These are phyloP conservation scores for Protomyces inundatus DNA, from an alignment of 1,139 yeast genomes.

Conservation along the genomic window DNA sequence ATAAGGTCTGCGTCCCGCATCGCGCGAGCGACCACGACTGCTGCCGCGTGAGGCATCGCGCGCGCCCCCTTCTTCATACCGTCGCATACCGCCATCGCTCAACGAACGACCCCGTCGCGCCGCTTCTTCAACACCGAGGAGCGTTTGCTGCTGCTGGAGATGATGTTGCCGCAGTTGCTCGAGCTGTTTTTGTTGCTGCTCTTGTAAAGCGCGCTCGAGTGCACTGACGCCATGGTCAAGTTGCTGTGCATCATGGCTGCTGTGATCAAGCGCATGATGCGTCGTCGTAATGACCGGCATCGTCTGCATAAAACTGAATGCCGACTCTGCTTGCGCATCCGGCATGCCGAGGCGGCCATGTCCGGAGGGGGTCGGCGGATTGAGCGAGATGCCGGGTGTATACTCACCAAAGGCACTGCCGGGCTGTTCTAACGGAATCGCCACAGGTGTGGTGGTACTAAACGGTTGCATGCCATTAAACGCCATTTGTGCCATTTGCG, in stretches of 20 bases:
- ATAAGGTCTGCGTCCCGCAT: background rate
- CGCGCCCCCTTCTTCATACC: background rate
- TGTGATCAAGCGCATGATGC: background rate
- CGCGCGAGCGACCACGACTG: background rate
- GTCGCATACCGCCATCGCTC: background rate
- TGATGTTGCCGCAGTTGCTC: background rate
- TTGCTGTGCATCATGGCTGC: background rate
- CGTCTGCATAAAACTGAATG: constrained; percentile 1
- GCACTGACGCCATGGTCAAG: background rate
- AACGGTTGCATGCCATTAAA: background rate
- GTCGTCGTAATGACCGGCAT: constrained; percentile 21
- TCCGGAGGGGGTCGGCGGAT: constrained; percentile 16
- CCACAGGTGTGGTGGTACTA: background rate
- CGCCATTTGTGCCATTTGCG: background rate
- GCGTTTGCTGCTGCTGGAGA: background rate
- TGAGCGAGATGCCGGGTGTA: constrained; percentile 17
- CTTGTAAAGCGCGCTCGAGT: background rate
- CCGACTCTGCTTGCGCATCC: background rate
- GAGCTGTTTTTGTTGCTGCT: background rate
- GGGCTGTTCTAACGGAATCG: background rate
- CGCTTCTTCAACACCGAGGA: background rate
- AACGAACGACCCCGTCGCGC: background rate
- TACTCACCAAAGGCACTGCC: background rate
- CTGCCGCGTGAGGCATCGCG: background rate
- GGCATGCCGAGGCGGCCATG: background rate